These are phyloP conservation scores for Coriolopsis trogii DNA, from an alignment of 1,284 basidiomycete species.

Conservation along the genomic window DNA sequence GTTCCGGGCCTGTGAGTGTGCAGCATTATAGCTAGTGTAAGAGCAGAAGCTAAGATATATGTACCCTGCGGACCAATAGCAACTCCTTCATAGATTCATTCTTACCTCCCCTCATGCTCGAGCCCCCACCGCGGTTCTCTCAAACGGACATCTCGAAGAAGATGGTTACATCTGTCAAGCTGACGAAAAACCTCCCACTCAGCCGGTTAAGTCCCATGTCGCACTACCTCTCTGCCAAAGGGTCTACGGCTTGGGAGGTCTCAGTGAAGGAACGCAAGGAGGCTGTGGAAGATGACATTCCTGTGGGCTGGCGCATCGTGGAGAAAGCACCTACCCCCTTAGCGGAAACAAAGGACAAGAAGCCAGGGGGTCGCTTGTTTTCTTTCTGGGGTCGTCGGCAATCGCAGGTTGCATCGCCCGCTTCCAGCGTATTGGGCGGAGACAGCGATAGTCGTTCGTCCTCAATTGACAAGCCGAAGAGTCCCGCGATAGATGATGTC, in stretches of 20 bases:
- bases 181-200: constrained; percentile 59
- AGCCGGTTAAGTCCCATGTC: constrained; percentile 64
- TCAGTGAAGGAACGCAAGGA: constrained; percentile 60
- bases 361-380: constrained; percentile 55
- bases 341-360: constrained; percentile 47
- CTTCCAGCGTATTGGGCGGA: neutral
- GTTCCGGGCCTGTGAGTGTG: constrained; percentile 60
- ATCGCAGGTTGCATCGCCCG: constrained; percentile 20
- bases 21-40: neutral
- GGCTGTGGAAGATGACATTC: constrained; percentile 52
- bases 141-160: constrained; percentile 59
- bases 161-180: constrained; percentile 58
- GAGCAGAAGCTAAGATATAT: neutral
- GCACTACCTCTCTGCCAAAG: constrained; percentile 65
- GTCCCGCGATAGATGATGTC: constrained; percentile 11
- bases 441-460: constrained; percentile 4
- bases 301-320: constrained; percentile 68
- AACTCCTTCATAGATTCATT: constrained; percentile 28
- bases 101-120: constrained; percentile 33
- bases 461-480: constrained; percentile 17
- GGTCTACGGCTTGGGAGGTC: constrained; percentile 72
- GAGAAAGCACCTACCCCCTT: constrained; percentile 41
- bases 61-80: constrained; percentile 21
- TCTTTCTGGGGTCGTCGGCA: constrained; percentile 66
- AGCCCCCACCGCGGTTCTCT: constrained; percentile 47